Base-by-base conservation (phyloP, 2,329 filamentous ascomycete species). In the Paecilomyces fulvus region DNA sequence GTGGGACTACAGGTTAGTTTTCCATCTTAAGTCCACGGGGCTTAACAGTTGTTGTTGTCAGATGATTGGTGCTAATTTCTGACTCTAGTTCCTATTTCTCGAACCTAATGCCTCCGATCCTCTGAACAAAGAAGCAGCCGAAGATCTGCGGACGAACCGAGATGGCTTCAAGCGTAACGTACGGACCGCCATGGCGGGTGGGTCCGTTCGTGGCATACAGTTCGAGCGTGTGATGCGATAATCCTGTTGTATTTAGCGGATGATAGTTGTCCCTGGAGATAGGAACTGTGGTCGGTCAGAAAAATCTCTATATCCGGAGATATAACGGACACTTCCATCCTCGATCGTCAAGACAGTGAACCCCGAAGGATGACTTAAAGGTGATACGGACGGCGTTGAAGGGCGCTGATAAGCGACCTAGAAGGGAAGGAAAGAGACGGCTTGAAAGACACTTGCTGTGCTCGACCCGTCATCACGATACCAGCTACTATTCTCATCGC, bases 31-130 rank as follows among this genome's bases (percentile, higher is more conserved):
- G 7, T 28, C 17, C 14, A 49, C 33, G 12, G n/a, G 12, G 10
- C 10, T 37, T 12, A 51, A 6, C 11, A 6, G 9, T 20, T 23
- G 28, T 20, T 23, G 28, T 20, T 11, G 14, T 25, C 12, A 8
- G 23, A 49, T 2, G 17, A 43, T 9, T 43, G 12, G 52, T 3
- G 30, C 17, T 37, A 12, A 46, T 17, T 30, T 4, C 21, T 58
- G n/a, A 53, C 61, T 60, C 51, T 73, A 96, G 87, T 97, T 97
- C 70, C 81, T 99, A 53, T 99, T 99, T 81, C 85, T 97, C 60
- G 94, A 99, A 73, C 94, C 94, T 17, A 99, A 99, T 70, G 91
- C 94, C 9, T 92, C 89, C 52, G 94, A 99, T 70, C 94, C 94
- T n/a, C 78, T 99, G 59, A 99, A 99, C 76, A 96, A 99, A 79